These are phyloP conservation scores for Pleodorina starrii DNA, from an alignment of 139 green algal genomes.

Conservation along the genomic window DNA sequence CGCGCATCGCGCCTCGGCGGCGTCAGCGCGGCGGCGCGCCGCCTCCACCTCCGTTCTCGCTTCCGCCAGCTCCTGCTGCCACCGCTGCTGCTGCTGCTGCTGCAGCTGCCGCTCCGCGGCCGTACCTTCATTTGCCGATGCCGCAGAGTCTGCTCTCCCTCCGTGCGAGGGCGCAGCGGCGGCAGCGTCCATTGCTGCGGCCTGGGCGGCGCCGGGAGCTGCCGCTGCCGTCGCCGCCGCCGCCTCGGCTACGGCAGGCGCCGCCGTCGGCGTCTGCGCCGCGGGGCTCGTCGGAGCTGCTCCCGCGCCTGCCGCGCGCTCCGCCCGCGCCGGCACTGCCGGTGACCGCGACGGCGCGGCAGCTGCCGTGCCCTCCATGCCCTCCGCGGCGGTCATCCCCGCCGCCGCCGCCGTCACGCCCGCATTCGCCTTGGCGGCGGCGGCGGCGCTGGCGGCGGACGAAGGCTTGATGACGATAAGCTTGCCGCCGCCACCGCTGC, in stretches of 20 bases:
- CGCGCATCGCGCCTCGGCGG: background rate
- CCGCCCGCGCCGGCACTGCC: too few species aligned
- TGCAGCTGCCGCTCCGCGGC: background rate
- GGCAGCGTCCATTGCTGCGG: background rate
- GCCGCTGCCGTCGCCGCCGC: background rate
- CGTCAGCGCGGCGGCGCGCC: background rate
- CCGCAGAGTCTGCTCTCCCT: background rate
- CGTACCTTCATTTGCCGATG: background rate
- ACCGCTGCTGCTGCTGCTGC: too few species aligned
- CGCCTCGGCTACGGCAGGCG: background rate
- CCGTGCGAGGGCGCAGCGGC: background rate
- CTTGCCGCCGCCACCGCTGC: conserved; percentile 10
- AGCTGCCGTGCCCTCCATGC: background rate
- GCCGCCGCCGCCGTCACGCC: background rate
- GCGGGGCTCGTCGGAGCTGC: too few species aligned
- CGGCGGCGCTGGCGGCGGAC: background rate
- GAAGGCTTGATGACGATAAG: background rate
- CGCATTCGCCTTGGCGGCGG: background rate
- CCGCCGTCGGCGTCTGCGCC: too few species aligned
- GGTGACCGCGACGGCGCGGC: background rate
- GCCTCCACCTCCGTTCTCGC: background rate
- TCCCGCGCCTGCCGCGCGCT: background rate
- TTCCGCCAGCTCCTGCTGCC: background rate
- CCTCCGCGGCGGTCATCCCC: background rate
- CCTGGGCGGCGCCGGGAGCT: background rate